Evolutionary conservation across 2,329 filamentous ascomycete genomes (phyloP).

Genomic region (Aspergillus fijiensis): DNA sequence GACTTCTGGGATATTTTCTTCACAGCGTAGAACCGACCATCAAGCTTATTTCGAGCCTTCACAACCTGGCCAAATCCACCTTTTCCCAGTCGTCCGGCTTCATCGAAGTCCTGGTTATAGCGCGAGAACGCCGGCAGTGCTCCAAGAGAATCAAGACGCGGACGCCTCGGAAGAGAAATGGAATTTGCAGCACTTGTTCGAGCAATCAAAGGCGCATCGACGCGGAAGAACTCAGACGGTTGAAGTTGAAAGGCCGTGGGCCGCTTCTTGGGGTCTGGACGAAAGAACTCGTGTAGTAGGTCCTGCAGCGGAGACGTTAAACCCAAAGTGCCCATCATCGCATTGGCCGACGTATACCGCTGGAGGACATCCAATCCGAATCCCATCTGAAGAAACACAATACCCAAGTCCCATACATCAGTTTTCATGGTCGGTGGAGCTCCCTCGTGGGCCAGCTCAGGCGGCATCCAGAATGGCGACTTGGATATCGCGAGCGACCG

Average conservation of each 20-base stretch:
- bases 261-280: constrained; percentile 76
- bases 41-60: constrained; percentile 89
- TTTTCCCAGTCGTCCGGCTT: constrained; percentile 83
- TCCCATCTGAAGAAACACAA: constrained; percentile 90
- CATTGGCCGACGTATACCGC: constrained; percentile 75
- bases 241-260: constrained; percentile 75
- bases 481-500: constrained; percentile 57
- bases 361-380: constrained; percentile 77
- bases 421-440: constrained; percentile 66
- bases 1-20: constrained; percentile 92
- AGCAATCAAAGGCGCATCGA: constrained; percentile 39
- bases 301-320: constrained; percentile 76
- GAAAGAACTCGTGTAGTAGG: constrained; percentile 80
- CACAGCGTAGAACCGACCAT: constrained; percentile 90
- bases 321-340: constrained; percentile 67
- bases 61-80: constrained; percentile 96
- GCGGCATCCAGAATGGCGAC: constrained; percentile 79
- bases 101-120: constrained; percentile 85
- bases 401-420: constrained; percentile 92
- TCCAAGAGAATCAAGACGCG: constrained; percentile 63
- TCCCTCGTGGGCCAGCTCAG: constrained; percentile 67
- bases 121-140: constrained; percentile 62
- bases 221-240: constrained; percentile 51
- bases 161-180: constrained; percentile 49
- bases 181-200: constrained; percentile 45